Conservation (phyloP, 2,329 filamentous ascomycete genomes). For the Diaporthe aspalathi region DNA sequence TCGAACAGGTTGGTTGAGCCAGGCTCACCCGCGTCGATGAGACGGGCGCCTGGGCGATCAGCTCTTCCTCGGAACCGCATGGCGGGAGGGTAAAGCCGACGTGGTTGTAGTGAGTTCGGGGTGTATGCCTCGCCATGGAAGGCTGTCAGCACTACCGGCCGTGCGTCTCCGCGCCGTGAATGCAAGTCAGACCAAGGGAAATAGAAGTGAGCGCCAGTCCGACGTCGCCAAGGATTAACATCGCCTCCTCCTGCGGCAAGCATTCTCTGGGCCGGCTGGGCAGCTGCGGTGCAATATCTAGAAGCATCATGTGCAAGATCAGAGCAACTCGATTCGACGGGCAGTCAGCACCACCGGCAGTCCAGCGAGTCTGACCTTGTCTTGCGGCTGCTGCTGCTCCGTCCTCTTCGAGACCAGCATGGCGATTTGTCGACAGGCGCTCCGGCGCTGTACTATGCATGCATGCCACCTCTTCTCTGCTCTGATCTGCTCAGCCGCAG, state of each 20-base stretch:
- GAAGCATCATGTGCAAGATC: no score
- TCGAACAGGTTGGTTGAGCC: conserved; percentile 15
- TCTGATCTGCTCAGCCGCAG: conserved; percentile 16
- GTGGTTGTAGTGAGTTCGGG: background rate
- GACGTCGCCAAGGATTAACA: background rate
- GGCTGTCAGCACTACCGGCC: conserved; percentile 24
- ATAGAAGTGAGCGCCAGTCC: background rate
- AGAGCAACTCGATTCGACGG: no score
- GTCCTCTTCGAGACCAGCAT: no score
- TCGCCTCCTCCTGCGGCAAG: background rate
- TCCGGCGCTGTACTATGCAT: no score
- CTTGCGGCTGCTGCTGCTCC: no score
- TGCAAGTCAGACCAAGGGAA: conserved; percentile 13
- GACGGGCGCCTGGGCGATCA: conserved; percentile 23
- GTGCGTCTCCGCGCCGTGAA: conserved; percentile 5
- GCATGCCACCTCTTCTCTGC: background rate
- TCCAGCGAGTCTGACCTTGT: background rate
- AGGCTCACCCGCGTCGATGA: background rate
- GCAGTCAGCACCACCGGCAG: background rate
- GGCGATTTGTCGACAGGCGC: no score
- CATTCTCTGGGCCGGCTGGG: background rate
- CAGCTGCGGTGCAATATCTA: background rate
- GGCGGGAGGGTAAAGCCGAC: conserved; percentile 1
- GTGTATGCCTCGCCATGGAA: conserved; percentile 8
- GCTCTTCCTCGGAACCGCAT: background rate